Evolutionary conservation across 1,284 basidiomycete genomes (phyloP), one percentile per base, ranked within the genome.

Genomic region (Rhodotorula sp.): DNA sequence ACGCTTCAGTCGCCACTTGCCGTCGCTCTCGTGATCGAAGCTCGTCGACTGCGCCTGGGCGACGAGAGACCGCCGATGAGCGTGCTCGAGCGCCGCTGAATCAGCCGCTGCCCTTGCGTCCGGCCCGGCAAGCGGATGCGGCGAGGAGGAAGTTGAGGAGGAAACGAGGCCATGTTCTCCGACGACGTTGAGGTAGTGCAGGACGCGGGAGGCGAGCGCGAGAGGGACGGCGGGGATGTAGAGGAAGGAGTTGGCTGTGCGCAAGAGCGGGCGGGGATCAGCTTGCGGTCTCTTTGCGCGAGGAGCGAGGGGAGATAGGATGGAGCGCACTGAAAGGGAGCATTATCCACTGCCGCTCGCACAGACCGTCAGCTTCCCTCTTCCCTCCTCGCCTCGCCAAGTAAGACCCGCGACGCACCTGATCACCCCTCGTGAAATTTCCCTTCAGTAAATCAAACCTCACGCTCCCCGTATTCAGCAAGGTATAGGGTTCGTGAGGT

Each of bases 361-460:
- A n/a, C 6, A 29, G 9, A 27, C 22, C 2, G 8, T 44, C 39
- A 44, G 39, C 39, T 15, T 13, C 39, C 19, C 39, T 17, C 19
- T 44, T 8, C 39, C 36, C 39, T 17, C 11, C 39, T 44, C 39
- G 39, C 5, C 39, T 8, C 4, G 13, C 7, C 34, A 22, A 36
- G 30, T 36, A 30, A 39, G 4, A 17, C 19, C 15, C 24, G 27
- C 10, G 27, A 29, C 55, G 22, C 30, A 75, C 64, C 63, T 78
- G 76, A 59, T 76, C 76, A 61, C 78, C 78, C 51, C 73, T 71
- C 17, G 77, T 79, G 44, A 79, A 79, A 2, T 70, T 66, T 20
- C 78, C 78, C 58, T 77, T 74, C 63, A 76, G 78, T 6, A 79
- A 65, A 55, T 79, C 77, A 44, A 79, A 79, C 29, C 78, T 47